These are phyloP conservation scores for Silybum marianum DNA, from an alignment of 129 eudicot species.

Conservation along the genomic window DNA sequence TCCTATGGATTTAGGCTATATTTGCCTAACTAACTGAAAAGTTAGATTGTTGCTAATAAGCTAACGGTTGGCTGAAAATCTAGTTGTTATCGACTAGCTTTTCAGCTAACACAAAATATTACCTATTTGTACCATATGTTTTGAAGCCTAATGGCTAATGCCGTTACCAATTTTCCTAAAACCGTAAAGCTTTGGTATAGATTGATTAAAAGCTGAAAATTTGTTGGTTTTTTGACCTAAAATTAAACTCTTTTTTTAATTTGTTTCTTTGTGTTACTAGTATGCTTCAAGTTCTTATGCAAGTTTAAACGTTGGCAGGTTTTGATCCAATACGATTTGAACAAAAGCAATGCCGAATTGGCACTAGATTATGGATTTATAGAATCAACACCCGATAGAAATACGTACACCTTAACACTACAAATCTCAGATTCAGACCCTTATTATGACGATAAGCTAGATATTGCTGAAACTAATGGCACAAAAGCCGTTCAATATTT, in stretches of 20 bases:
- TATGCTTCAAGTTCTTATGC: neutral
- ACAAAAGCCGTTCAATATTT: constrained; percentile 70
- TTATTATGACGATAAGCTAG: constrained; percentile 80
- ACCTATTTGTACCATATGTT: neutral
- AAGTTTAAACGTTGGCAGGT: constrained; percentile 50
- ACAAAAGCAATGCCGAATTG: constrained; percentile 94
- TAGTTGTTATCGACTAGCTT: neutral
- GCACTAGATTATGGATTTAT: constrained; percentile 94
- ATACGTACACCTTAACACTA: constrained; percentile 77
- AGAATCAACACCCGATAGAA: constrained; percentile 65
- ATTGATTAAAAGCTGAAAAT: constrained; percentile 6
- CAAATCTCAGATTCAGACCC: constrained; percentile 84
- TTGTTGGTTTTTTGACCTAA: constrained; percentile 8
- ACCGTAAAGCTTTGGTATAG: neutral
- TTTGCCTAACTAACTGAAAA: neutral
- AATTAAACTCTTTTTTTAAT: neutral
- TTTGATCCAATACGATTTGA: constrained; percentile 79
- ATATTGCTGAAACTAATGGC: constrained; percentile 82
- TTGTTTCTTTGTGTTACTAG: neutral
- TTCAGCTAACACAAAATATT: neutral
- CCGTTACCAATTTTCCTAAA: neutral
- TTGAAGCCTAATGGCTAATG: neutral
- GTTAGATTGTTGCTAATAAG: neutral
- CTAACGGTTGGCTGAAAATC: neutral
- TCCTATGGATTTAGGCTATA: neutral